Evolutionary conservation across 192 early-diverging fungal genomes (phyloP), one percentile per base, ranked within the genome.

Genomic region (Coemansia sp.): DNA sequence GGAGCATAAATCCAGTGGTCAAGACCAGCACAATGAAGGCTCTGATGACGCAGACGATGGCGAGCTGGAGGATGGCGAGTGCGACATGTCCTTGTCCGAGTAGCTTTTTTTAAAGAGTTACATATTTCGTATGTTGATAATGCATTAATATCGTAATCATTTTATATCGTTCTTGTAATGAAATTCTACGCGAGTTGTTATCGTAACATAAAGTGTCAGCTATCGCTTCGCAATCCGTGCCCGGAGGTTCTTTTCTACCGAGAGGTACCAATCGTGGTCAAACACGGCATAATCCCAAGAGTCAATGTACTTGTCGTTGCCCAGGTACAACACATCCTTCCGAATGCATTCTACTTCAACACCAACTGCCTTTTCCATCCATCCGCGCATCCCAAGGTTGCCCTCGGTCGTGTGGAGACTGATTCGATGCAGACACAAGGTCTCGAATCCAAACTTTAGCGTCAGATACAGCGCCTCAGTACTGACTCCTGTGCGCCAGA

Each of bases 211-310:
- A 31, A 18, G 2, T 36, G 7, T 3, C 40, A 58, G 17, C 17
- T 60, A 56, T 18, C 42, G 42, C 28, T 31, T 31, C 24, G n/a
- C 53, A 23, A 56, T 17, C 55, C 55, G 28, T n/a, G 55, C 49
- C 2, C 24, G 60, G 23, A 78, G 46, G 12, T 50, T 66, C 17
- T 55, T 63, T 58, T 69, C 60, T 8, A 62, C 21, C 24, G 63
- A 47, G 4, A 51, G 50, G 15, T 47, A 34, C 76, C 76, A 78
- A 21, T 78, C 53, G 24, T 68, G 50, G 36, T 72, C 76, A 56
- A 78, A 78, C 4, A 78, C 53, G 0, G 70, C 76, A 53, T 72
- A 78, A 17, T 78, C 70, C 76, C 76, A 78, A 24, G 66, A 66
- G 40, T 78, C 76, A 4, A 62, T 31, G 25, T 73, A 78, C 56